Evolutionary conservation across 2,329 filamentous ascomycete species (phyloP).

Genomic region (Parafenestella ontariensis): DNA sequence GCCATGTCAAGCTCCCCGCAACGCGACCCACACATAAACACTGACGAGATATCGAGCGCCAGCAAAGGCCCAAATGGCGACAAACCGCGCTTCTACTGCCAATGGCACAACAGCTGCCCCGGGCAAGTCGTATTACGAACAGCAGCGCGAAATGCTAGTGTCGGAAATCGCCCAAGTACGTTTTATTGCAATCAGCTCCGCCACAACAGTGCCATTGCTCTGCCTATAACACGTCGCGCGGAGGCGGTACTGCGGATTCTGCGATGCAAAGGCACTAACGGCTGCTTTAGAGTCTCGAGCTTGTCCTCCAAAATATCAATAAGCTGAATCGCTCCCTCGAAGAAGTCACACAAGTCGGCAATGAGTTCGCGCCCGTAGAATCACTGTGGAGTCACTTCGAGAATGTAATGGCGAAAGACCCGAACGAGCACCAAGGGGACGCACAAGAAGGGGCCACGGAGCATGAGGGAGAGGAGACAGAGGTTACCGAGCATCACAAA

Average conservation of each 20-base stretch:
- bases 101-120: slow-evolving; percentile 24
- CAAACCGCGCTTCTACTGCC: slow-evolving; percentile 27
- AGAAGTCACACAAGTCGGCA: slow-evolving; percentile 90
- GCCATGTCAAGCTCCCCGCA: neutral
- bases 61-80: slow-evolving; percentile 24
- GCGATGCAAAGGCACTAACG: slow-evolving; percentile 1
- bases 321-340: slow-evolving; percentile 92
- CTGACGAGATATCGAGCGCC: neutral
- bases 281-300: slow-evolving; percentile 70
- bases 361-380: slow-evolving; percentile 97
- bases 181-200: slow-evolving; percentile 6
- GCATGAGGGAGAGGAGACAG: slow-evolving; percentile 26
- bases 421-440: slow-evolving; percentile 44
- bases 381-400: slow-evolving; percentile 98
- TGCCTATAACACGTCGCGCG: neutral
- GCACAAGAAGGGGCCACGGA: slow-evolving; percentile 33
- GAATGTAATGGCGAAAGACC: slow-evolving; percentile 85
- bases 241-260: neutral
- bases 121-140: slow-evolving; percentile 69
- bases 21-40: slow-evolving; percentile 11
- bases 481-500: slow-evolving; percentile 29
- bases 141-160: slow-evolving; percentile 75
- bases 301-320: slow-evolving; percentile 95
- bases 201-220: slow-evolving; percentile 41
- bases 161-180: slow-evolving; percentile 74